Evolutionary conservation across 2,329 filamentous ascomycete species (phyloP).

Genomic region (Helminthosporium solani): DNA sequence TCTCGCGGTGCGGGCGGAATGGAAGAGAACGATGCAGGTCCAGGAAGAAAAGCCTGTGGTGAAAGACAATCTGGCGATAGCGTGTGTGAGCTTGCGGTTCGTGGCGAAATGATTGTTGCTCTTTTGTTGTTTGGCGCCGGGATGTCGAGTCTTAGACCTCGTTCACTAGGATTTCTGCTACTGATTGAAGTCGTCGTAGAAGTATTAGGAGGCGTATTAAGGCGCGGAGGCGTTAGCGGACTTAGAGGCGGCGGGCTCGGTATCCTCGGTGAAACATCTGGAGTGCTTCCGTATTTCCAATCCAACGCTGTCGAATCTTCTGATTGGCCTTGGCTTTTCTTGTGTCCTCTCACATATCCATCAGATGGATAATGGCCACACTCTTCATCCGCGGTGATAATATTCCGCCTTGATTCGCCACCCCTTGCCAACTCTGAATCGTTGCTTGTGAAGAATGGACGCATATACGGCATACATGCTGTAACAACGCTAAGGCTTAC

Average conservation of each 20-base stretch:
- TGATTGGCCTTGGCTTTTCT: slow-evolving; percentile 10
- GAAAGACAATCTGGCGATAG: slow-evolving; percentile 28
- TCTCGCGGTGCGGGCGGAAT: slow-evolving; percentile 10
- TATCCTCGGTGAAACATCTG: slow-evolving; percentile 24
- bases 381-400: slow-evolving; percentile 10
- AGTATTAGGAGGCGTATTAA: slow-evolving; percentile 14
- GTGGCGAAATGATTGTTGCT: slow-evolving; percentile 17
- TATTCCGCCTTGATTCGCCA: slow-evolving; percentile 15
- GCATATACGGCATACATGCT: slow-evolving; percentile 38
- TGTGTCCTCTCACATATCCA: slow-evolving; percentile 17
- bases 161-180: slow-evolving; percentile 17
- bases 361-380: slow-evolving; percentile 9
- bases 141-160: slow-evolving; percentile 26
- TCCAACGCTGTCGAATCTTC: slow-evolving; percentile 12
- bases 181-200: slow-evolving; percentile 2
- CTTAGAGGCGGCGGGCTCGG: slow-evolving; percentile 21
- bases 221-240: slow-evolving; percentile 18
- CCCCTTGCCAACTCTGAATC: slow-evolving; percentile 19
- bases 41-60: slow-evolving; percentile 23
- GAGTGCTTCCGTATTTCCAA: slow-evolving; percentile 15
- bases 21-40: slow-evolving; percentile 5
- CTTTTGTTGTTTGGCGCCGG: slow-evolving; percentile 12
- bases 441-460: slow-evolving; percentile 27
- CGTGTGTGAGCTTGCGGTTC: slow-evolving; percentile 29
- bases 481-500: slow-evolving; percentile 33